Base-by-base conservation (phyloP, 2,329 filamentous ascomycete species). In the Elsinoe australis region DNA sequence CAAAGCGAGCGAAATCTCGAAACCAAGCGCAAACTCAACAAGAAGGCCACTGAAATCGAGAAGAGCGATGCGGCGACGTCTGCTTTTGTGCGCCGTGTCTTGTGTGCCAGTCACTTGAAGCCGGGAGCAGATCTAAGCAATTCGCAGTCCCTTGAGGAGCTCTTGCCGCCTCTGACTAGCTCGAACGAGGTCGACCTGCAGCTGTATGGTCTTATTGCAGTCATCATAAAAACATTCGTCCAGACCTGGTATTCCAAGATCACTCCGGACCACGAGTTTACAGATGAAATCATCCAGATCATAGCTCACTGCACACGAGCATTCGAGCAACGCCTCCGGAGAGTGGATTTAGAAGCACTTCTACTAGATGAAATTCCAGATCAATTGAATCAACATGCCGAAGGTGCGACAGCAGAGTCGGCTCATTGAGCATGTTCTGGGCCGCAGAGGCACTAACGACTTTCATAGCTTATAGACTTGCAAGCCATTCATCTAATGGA, bases 221-320 rank as follows among this genome's bases (percentile, higher is more conserved):
- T 96, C 51, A 80, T 96, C 53, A 74, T 95, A 58, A 82, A 85
- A 59, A 88, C 95, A 55, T 95, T 88, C 63, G 85, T 98, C 29
- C 83, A 92, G 64, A 81, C 80, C 24, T 98, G 92, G 92, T 98
- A 98, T 70, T 75, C 74, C 55, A 90, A 83, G 64, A 92, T 98
- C 64, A 95, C 90, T 1, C 80, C 87, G 3, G 90, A 98, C 66
- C 85, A 89, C 62, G 75, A 79, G 9, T 94, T 98, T 61, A 82
- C 92, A 52, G 82, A 84, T 56, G 89, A 95, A 69, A 77, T 95
- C 50, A 75, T 96, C 47, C 86, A 87, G 60, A 82, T 95, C 55
- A 85, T 96, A 59, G 92, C 90, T 32, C 90, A 96, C 66, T 92
- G 86, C 65, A 95, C 87, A 32, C 76, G 87, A 50, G 87, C 82